Conservation (phyloP, 2,329 filamentous ascomycete species). For the Samsoniella hepiali region DNA sequence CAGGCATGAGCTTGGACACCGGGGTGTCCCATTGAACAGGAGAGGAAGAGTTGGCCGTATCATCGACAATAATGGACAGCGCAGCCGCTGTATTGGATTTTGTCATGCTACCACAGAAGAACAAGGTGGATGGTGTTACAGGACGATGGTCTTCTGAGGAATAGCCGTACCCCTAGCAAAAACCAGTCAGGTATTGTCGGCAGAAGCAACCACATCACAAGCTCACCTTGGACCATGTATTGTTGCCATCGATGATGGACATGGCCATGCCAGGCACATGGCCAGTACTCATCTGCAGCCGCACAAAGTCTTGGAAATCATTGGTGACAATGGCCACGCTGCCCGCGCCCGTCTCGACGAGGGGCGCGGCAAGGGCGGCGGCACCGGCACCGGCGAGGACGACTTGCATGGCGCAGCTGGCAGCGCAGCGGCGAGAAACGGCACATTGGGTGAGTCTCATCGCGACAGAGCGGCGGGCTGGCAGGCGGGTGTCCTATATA, state of each 20-base stretch:
- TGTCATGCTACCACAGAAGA: conserved; percentile 51
- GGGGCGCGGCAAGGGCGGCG: background rate
- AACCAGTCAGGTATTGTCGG: background rate
- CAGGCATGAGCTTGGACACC: conserved; percentile 41
- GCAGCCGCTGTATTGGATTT: conserved; percentile 51
- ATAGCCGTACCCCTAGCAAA: conserved; percentile 40
- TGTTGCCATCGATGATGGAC: conserved; percentile 37
- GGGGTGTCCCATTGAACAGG: conserved; percentile 43
- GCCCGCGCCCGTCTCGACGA: background rate
- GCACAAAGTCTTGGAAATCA: conserved; percentile 25
- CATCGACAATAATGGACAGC: conserved; percentile 45
- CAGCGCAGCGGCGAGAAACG: conserved; percentile 7
- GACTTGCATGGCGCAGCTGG: conserved; percentile 3
- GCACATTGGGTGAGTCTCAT: background rate
- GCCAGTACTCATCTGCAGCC: conserved; percentile 33
- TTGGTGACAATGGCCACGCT: conserved; percentile 17
- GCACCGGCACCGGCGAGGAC: background rate
- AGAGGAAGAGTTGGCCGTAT: conserved; percentile 36
- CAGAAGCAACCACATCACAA: background rate
- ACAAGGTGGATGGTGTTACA: conserved; percentile 45
- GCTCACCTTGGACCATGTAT: conserved; percentile 33
- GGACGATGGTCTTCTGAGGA: conserved; percentile 34
- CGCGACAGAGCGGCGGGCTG: too few species aligned
- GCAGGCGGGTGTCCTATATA: background rate
- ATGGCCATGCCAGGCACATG: conserved; percentile 42